These are phyloP conservation scores for Cladophialophora bantiana DNA, from an alignment of 2,329 filamentous ascomycete species.

Conservation along the genomic window DNA sequence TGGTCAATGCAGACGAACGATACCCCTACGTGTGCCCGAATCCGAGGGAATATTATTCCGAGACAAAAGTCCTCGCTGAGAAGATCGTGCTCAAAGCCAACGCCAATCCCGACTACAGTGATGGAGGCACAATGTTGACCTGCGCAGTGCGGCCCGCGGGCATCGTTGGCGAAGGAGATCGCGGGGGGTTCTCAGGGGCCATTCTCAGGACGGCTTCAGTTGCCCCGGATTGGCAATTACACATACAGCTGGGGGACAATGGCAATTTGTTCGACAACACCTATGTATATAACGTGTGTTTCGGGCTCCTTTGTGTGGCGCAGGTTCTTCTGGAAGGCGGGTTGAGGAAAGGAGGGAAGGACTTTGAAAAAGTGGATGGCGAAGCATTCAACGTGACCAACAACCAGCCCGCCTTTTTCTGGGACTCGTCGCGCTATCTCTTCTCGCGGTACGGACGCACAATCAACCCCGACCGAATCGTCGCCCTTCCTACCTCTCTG, in stretches of 20 bases:
- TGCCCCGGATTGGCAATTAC: conserved; percentile 65
- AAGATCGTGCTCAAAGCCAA: conserved; percentile 73
- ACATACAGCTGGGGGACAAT: conserved; percentile 80
- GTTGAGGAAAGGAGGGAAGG: conserved; percentile 63
- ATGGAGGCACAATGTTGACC: conserved; percentile 69
- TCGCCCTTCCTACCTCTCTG: conserved; percentile 50
- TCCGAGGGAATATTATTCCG: conserved; percentile 80
- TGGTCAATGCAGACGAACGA: conserved; percentile 83
- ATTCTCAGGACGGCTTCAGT: conserved; percentile 74
- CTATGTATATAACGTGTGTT: conserved; percentile 72
- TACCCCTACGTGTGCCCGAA: conserved; percentile 77
- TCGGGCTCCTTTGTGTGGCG: conserved; percentile 84
- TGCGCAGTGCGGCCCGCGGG: conserved; percentile 82
- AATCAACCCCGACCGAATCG: conserved; percentile 52
- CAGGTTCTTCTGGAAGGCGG: conserved; percentile 68
- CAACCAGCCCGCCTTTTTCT: conserved; percentile 85
- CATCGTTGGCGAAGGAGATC: conserved; percentile 89
- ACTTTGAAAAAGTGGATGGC: conserved; percentile 78
- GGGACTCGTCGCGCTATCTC: conserved; percentile 81
- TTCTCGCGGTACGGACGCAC: conserved; percentile 65
- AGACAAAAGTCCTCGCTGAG: conserved; percentile 89
- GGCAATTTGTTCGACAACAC: conserved; percentile 75
- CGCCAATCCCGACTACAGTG: conserved; percentile 63
- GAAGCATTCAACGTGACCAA: conserved; percentile 93
- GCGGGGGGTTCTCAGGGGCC: conserved; percentile 72